phyloP scores from a whole-genome alignment of 2,329 filamentous ascomycete genomes.

The Talaromyces amestolkiae region DNA sequence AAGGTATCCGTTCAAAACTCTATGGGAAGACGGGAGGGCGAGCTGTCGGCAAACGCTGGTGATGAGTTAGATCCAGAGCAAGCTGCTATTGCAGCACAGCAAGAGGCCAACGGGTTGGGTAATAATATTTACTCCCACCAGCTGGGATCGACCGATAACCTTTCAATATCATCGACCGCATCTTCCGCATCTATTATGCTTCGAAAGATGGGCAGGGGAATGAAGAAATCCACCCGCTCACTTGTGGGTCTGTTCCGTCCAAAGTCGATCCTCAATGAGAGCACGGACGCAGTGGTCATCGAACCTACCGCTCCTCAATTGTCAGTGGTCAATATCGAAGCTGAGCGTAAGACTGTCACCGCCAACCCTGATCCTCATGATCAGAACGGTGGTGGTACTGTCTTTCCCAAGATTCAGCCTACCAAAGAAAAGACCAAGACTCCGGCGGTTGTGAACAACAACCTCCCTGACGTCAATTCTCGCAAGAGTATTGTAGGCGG shows the following conservation, averaged over 20 bases:
- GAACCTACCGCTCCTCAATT: constrained; percentile 78
- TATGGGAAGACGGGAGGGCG: constrained; percentile 50
- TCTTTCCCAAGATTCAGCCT: constrained; percentile 79
- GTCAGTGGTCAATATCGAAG: constrained; percentile 93
- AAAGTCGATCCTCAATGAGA: constrained; percentile 80
- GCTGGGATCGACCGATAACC: constrained; percentile 86
- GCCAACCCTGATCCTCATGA: constrained; percentile 65
- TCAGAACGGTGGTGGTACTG: constrained; percentile 68
- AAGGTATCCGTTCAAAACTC: constrained; percentile 68
- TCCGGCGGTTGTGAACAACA: constrained; percentile 36
- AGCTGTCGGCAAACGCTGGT: constrained; percentile 59
- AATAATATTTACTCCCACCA: constrained; percentile 83
- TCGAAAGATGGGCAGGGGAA: constrained; percentile 97
- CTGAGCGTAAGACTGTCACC: constrained; percentile 80
- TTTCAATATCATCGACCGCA: constrained; percentile 55
- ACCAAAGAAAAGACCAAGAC: constrained; percentile 63
- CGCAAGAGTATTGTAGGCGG: constrained; percentile 89
- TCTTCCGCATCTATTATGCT: constrained; percentile 57
- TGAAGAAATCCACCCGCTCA: constrained; percentile 90
- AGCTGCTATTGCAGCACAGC: constrained; percentile 82
- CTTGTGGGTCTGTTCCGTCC: constrained; percentile 92
- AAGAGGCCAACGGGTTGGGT: constrained; percentile 88
- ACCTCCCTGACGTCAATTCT: constrained; percentile 36
- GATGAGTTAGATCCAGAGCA: constrained; percentile 83
- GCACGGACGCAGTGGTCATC: constrained; percentile 63